These are phyloP conservation scores for Coniosporium apollinis DNA, from an alignment of 495 filamentous ascomycete species.

Conservation along the genomic window DNA sequence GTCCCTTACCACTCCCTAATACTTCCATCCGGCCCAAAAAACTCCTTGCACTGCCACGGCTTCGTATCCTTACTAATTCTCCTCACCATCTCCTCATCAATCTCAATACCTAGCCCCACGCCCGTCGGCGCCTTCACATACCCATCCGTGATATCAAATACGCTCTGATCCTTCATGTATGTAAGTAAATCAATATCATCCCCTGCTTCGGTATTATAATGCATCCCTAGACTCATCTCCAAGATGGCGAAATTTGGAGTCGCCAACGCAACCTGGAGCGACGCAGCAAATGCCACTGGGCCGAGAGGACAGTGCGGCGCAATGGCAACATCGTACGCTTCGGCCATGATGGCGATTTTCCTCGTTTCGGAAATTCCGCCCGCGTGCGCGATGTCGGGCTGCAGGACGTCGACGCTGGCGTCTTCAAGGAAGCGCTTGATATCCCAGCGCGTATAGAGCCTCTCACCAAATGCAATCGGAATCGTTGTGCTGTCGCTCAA, in stretches of 20 bases:
- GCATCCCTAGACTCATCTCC: constrained; percentile 66
- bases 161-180: constrained; percentile 45
- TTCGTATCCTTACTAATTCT: constrained; percentile 31
- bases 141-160: constrained; percentile 48
- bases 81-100: constrained; percentile 51
- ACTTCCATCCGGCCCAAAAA: constrained; percentile 50
- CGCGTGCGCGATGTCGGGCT: constrained; percentile 59
- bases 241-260: constrained; percentile 61
- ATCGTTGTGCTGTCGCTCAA: constrained; percentile 41
- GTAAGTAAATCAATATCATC: constrained; percentile 47
- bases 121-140: constrained; percentile 45
- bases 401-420: constrained; percentile 51
- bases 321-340: constrained; percentile 60
- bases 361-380: constrained; percentile 59
- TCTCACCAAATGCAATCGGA: constrained; percentile 61
- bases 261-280: constrained; percentile 45
- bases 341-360: constrained; percentile 53
- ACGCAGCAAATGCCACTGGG: constrained; percentile 56
- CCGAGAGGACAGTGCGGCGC: constrained; percentile 66
- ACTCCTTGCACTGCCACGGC: constrained; percentile 44
- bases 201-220: constrained; percentile 46
- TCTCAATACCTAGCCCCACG: constrained; percentile 53
- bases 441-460: constrained; percentile 59
- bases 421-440: constrained; percentile 55
- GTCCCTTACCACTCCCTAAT: constrained; percentile 51